Percentiles rank a stretch among this genome's conserved stretches.
Evolutionary conservation across 768 basidiomycete species (phyloP).

Genomic region (Trametes cinnabarina): DNA sequence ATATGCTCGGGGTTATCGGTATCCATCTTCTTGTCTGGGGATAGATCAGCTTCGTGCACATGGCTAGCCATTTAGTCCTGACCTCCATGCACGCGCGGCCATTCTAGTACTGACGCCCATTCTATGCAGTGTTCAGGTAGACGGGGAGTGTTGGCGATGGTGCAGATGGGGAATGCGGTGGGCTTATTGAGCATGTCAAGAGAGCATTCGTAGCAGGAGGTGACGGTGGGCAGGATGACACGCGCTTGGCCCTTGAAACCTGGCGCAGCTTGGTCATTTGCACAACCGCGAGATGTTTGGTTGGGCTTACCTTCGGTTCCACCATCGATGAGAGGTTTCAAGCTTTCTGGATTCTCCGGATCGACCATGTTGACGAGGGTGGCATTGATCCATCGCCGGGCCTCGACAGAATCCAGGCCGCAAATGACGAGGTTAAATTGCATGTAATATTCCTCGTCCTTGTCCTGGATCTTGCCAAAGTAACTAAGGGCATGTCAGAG

Average conservation of each 20-base stretch:
- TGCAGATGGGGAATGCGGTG: conserved; percentile 96
- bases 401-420: conserved; percentile 95
- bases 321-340: conserved; percentile 97
- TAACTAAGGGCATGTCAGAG: conserved; percentile 50
- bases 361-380: conserved; percentile 95
- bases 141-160: conserved; percentile 97
- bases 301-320: conserved; percentile 84
- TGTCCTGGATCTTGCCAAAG: conserved; percentile 98
- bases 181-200: conserved; percentile 98
- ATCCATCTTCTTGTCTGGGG: conserved; percentile 88
- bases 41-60: background rate
- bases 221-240: conserved; percentile 91
- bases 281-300: background rate
- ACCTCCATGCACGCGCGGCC: conserved; percentile 95
- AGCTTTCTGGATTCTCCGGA: conserved; percentile 84
- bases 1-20: conserved; percentile 98
- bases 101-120: conserved; percentile 98
- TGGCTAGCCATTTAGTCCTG: conserved; percentile 16
- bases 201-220: conserved; percentile 97
- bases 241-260: conserved; percentile 99
- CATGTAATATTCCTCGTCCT: conserved; percentile 90
- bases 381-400: conserved; percentile 97
- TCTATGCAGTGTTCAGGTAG: conserved; percentile 99
- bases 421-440: conserved; percentile 97
- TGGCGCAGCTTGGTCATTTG: conserved; percentile 30